phyloP scores from a whole-genome alignment of 1,284 basidiomycete species.

The Ceratorhiza oryzae-sativae region DNA sequence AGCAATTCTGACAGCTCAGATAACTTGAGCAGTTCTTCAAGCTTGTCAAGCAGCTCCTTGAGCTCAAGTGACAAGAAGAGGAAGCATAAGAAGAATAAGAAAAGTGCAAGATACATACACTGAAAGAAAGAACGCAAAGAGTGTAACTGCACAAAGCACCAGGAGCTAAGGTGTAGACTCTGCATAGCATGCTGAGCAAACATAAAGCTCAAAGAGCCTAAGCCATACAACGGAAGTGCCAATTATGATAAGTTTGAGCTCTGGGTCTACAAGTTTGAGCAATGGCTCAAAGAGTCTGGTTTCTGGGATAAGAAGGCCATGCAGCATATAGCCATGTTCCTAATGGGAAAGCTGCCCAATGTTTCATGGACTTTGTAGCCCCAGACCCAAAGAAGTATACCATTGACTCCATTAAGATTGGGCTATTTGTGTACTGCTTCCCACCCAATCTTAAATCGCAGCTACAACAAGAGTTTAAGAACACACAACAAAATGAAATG shows the following conservation, averaged over 20 bases:
- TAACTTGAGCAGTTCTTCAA: too few relatives aligned
- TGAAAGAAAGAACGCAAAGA: not conserved
- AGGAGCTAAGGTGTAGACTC: not conserved
- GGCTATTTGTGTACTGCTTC: constrained; percentile 57
- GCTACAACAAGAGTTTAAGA: constrained; percentile 42
- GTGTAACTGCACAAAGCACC: not conserved
- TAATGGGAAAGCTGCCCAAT: constrained; percentile 6
- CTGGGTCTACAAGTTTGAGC: constrained; percentile 12
- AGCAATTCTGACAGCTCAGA: not conserved
- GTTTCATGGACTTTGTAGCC: constrained; percentile 33
- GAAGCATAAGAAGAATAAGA: not conserved
- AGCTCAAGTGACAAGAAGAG: not conserved
- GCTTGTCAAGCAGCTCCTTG: too few relatives aligned
- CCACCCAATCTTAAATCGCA: constrained; percentile 51
- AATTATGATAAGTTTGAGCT: constrained; percentile 29
- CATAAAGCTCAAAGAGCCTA: constrained; percentile 1
- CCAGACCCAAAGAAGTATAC: constrained; percentile 8
- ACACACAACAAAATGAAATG: constrained; percentile 41
- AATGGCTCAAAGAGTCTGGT: constrained; percentile 18
- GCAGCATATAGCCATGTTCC: constrained; percentile 16
- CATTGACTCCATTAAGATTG: not conserved
- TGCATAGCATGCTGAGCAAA: not conserved
- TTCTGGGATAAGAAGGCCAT: not conserved
- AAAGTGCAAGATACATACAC: not conserved
- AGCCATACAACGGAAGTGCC: constrained; percentile 10